Conservation (phyloP, 2,329 filamentous ascomycete species). For the Zymoseptoria pseudotritici region DNA sequence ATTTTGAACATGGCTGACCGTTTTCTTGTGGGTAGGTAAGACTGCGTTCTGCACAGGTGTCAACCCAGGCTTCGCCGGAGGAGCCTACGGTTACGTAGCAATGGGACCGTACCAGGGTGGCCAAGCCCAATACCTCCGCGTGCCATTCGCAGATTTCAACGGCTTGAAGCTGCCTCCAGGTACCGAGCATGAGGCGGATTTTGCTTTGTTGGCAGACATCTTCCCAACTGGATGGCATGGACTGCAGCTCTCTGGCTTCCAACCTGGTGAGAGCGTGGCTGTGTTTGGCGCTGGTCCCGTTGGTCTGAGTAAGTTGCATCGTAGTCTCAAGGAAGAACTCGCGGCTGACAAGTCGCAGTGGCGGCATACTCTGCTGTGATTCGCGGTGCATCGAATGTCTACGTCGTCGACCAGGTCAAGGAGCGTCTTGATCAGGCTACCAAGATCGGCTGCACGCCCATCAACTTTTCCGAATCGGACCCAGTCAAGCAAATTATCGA, state of each 20-base stretch:
- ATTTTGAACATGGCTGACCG: too few relatives aligned
- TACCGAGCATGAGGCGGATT: slow-evolving; percentile 55
- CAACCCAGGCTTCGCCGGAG: slow-evolving; percentile 53
- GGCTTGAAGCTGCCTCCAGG: slow-evolving; percentile 54
- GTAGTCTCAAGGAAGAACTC: background rate
- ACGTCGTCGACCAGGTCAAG: slow-evolving; percentile 55
- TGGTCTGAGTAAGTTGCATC: slow-evolving; percentile 46
- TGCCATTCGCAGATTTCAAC: slow-evolving; percentile 63
- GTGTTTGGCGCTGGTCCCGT: slow-evolving; percentile 56
- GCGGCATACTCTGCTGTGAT: slow-evolving; percentile 57
- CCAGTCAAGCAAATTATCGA: slow-evolving; percentile 55
- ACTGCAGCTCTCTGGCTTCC: background rate
- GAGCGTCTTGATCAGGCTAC: slow-evolving; percentile 52
- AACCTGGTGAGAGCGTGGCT: slow-evolving; percentile 54
- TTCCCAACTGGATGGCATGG: slow-evolving; percentile 40
- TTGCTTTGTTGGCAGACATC: slow-evolving; percentile 46
- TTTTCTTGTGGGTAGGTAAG: background rate
- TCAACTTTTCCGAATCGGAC: slow-evolving; percentile 55
- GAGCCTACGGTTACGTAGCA: slow-evolving; percentile 53
- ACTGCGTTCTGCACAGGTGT: slow-evolving; percentile 60
- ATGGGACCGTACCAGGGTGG: slow-evolving; percentile 47
- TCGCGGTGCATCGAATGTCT: slow-evolving; percentile 55
- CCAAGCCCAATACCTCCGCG: slow-evolving; percentile 57
- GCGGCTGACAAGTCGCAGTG: slow-evolving; percentile 14
- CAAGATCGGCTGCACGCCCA: slow-evolving; percentile 54